Conservation (phyloP, 2,329 filamentous ascomycete genomes). For the Sarocladium kiliense region DNA sequence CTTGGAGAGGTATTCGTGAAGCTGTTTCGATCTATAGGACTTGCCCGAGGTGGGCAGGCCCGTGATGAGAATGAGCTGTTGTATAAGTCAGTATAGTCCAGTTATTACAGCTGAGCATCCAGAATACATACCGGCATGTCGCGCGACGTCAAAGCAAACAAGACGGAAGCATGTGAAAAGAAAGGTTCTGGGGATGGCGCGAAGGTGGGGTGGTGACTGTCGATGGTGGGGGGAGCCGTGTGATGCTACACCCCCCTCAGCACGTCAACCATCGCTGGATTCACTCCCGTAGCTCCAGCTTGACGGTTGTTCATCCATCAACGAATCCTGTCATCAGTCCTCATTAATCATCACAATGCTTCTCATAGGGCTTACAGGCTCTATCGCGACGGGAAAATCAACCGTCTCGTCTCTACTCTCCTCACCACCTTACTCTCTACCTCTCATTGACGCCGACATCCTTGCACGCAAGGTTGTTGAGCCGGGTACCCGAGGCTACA, state of each 20-base stretch:
- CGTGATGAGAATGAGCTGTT: constrained; percentile 61
- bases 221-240: constrained; percentile 1
- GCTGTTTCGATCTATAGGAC: constrained; percentile 60
- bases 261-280: constrained; percentile 1
- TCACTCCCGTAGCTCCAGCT: constrained; percentile 6
- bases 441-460: constrained; percentile 90
- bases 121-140: constrained; percentile 20
- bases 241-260: not conserved
- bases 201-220: constrained; percentile 1
- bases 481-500: constrained; percentile 80
- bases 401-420: constrained; percentile 85
- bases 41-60: constrained; percentile 66
- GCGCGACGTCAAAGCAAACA: not conserved
- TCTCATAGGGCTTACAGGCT: constrained; percentile 91
- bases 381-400: constrained; percentile 96
- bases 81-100: not conserved
- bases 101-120: not conserved
- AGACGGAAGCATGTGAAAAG: constrained; percentile 3
- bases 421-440: constrained; percentile 74
- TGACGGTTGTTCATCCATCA: not conserved
- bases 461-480: constrained; percentile 91
- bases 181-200: constrained; percentile 4
- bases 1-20: constrained; percentile 57
- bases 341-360: constrained; percentile 57
- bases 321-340: not conserved